Evolutionary conservation across 495 filamentous ascomycete genomes (phyloP), one percentile per base, ranked within the genome.

Genomic region (Thermothielavioides terrestris): DNA sequence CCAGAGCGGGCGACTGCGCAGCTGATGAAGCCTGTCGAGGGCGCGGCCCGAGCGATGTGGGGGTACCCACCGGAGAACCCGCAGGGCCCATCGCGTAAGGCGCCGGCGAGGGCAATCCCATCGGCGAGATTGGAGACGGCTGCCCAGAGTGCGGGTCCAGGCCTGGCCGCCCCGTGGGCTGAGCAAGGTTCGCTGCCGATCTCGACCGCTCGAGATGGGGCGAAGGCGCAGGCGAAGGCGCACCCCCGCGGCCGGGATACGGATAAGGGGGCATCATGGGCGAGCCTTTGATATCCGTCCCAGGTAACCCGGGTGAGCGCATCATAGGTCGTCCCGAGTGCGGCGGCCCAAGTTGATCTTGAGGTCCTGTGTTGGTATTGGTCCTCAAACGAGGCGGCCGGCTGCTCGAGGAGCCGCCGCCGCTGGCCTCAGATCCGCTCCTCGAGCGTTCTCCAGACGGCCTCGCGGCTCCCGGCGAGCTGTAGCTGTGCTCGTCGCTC

Each of bases 381-480:
- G 76, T 77, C 36, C 55, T 50, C 6, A 65, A 47, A 15, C 67
- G 61, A 9, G 58, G 49, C 10, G 62, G 49, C 8, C 61, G 61
- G 17, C 79, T 76, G 50, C 72, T 79, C 52, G 54, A 75, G 3
- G 79, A 79, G 11, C 76, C 74, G 28, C 58, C 59, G 4, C 68
- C 61, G 38, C 70, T 69, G 1, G 77, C 72, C 40, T 85, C 80
- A 0, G 83, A 85, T 42, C 72, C 76, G 36, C 82, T 84, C 21
- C 81, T 74, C 41, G 82, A 79, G 25, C 81, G 66, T 25, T 75
- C 76, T 3, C 69, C 51, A 10, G 59, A 56, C 14, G 62, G 60
- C 31, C 57, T 59, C 12, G 63, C 57, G 14, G 38, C 50, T 11
- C 60, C 59, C 20, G 54, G 59, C 18, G 56, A 67, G 32, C 44